Percentiles rank a stretch among this genome's conserved stretches.
phyloP scores from a whole-genome alignment of 495 filamentous ascomycete genomes.

The Massariosphaeria phaeospora region DNA sequence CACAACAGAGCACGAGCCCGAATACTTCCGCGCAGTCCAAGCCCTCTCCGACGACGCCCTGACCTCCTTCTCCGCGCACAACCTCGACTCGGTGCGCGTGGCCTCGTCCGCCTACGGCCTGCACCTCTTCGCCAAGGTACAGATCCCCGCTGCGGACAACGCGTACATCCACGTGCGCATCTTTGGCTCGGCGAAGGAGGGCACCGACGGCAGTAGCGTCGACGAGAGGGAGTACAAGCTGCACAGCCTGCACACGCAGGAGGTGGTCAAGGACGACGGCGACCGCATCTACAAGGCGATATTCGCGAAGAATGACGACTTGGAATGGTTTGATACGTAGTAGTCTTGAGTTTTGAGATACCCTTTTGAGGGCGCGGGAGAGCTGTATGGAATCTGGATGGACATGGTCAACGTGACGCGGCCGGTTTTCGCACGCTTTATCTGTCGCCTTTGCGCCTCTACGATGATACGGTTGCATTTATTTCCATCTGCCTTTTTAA shows the following conservation, averaged over 20 bases:
- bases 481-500: too few relatives aligned
- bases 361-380: background rate
- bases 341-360: background rate
- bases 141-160: conserved; percentile 42
- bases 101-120: conserved; percentile 51
- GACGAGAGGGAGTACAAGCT: conserved; percentile 43
- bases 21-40: conserved; percentile 46
- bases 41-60: conserved; percentile 47
- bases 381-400: too few relatives aligned
- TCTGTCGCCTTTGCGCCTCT: too few relatives aligned
- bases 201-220: conserved; percentile 36
- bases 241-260: conserved; percentile 52
- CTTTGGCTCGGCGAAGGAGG: conserved; percentile 46
- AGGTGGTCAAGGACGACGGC: conserved; percentile 45
- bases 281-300: conserved; percentile 49
- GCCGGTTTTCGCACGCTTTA: too few relatives aligned
- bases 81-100: conserved; percentile 48
- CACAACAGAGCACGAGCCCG: conserved; percentile 43
- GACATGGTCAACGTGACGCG: too few relatives aligned
- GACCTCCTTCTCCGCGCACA: conserved; percentile 42
- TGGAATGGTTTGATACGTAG: conserved; percentile 50
- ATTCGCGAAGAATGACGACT: conserved; percentile 47
- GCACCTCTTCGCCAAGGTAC: conserved; percentile 55
- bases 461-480: too few relatives aligned
- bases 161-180: conserved; percentile 44